phyloP scores from a whole-genome alignment of 148 eudicot species.

The Pharnaceum exiguum region DNA sequence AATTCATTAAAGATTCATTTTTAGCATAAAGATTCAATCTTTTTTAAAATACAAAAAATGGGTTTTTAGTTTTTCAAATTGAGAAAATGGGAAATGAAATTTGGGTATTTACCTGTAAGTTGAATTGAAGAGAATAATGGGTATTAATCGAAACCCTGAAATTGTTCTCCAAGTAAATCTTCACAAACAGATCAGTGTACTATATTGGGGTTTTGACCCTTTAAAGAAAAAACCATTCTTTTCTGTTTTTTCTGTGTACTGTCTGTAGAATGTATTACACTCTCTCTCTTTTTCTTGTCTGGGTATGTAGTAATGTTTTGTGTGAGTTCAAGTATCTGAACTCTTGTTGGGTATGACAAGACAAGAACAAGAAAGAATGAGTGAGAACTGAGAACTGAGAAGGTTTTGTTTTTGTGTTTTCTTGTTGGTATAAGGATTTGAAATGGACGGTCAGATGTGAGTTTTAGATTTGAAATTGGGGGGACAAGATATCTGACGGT shows the following conservation, averaged over 20 bases:
- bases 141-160: slow-evolving; percentile 34
- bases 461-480: not conserved
- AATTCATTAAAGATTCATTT: not conserved
- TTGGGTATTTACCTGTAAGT: slow-evolving; percentile 37
- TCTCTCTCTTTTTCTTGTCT: no score
- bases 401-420: no score
- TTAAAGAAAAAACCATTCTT: no score
- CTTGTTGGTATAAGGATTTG: not conserved
- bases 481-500: not conserved
- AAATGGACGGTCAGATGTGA: not conserved
- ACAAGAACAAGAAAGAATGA: no score
- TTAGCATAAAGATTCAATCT: not conserved
- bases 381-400: no score
- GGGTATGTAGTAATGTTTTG: no score
- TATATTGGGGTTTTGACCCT: slow-evolving; percentile 17
- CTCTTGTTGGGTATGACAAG: no score
- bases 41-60: not conserved
- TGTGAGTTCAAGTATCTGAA: no score
- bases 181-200: not conserved
- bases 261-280: no score
- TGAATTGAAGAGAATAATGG: slow-evolving; percentile 34
- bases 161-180: slow-evolving; percentile 13
- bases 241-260: no score
- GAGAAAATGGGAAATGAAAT: not conserved
- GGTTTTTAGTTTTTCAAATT: not conserved